Evolutionary conservation across 306 rosid species (phyloP).

Genomic region (Inga oerstediana): DNA sequence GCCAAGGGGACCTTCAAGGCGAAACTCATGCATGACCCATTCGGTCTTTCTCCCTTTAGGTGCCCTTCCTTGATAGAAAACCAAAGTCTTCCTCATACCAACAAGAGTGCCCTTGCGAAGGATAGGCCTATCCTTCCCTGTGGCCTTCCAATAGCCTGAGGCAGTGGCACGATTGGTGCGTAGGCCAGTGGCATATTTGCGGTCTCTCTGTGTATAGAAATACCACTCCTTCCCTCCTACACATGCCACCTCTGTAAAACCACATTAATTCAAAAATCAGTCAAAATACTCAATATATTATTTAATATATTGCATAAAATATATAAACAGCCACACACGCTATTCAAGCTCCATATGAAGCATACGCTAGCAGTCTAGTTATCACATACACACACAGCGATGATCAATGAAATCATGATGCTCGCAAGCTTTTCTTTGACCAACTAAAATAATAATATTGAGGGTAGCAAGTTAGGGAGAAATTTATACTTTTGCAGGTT

Average conservation of each 20-base stretch:
- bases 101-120: slow-evolving; percentile 62
- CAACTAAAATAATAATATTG: slow-evolving; percentile 28
- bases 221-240: slow-evolving; percentile 98
- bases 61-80: slow-evolving; percentile 95
- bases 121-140: slow-evolving; percentile 81
- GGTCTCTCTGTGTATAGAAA: slow-evolving; percentile 80
- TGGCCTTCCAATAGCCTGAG: slow-evolving; percentile 95
- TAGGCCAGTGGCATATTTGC: slow-evolving; percentile 84
- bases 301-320: neutral
- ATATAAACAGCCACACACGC: neutral
- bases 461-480: slow-evolving; percentile 11
- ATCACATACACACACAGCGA: slow-evolving; percentile 16
- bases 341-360: neutral
- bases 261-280: slow-evolving; percentile 1
- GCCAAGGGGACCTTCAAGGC: slow-evolving; percentile 66
- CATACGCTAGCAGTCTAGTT: neutral
- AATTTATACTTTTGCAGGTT: neutral
- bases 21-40: slow-evolving; percentile 96
- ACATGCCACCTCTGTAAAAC: slow-evolving; percentile 62
- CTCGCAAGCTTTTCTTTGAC: slow-evolving; percentile 26
- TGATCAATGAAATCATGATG: slow-evolving; percentile 14
- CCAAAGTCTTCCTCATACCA: slow-evolving; percentile 93
- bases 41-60: slow-evolving; percentile 89
- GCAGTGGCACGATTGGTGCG: slow-evolving; percentile 93
- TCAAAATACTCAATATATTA: neutral